Evolutionary conservation across 2,329 filamentous ascomycete species (phyloP).

Genomic region (Hypocrella siamensis): DNA sequence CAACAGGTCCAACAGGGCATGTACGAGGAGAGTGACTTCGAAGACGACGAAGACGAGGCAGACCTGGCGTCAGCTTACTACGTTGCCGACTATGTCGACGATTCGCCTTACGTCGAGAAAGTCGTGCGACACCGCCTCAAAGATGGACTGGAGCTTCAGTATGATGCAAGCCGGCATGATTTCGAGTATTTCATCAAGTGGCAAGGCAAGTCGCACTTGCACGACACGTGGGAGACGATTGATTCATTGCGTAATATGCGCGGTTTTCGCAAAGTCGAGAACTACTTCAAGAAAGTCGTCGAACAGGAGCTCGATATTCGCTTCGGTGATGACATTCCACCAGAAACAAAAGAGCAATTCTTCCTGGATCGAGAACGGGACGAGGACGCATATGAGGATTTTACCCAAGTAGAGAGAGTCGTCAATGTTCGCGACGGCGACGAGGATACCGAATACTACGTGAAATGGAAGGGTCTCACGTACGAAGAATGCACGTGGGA

Average conservation of each 20-base stretch:
- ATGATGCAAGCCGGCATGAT: conserved; percentile 50
- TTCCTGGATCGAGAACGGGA: conserved; percentile 88
- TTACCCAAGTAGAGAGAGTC: conserved; percentile 82
- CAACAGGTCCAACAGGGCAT: conserved; percentile 51
- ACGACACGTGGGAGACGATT: conserved; percentile 86
- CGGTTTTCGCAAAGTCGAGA: conserved; percentile 79
- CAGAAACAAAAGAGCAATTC: conserved; percentile 84
- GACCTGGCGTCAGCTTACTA: conserved; percentile 47
- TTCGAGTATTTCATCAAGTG: conserved; percentile 94
- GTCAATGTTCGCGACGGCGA: conserved; percentile 73
- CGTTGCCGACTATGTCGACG: conserved; percentile 54
- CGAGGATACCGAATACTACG: conserved; percentile 71
- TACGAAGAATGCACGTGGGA: conserved; percentile 98
- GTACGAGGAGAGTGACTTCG: conserved; percentile 52
- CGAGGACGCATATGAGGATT: conserved; percentile 76
- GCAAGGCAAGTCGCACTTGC: conserved; percentile 88
- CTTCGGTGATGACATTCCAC: conserved; percentile 59
- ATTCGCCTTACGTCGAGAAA: conserved; percentile 74
- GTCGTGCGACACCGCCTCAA: conserved; percentile 76
- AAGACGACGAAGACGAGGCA: conserved; percentile 48
- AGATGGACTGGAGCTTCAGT: conserved; percentile 44
- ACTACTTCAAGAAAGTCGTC: conserved; percentile 79
- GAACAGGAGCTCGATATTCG: conserved; percentile 65
- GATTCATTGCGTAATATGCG: conserved; percentile 61
- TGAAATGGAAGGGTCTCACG: conserved; percentile 92